Base-by-base conservation (phyloP, 805 yeast genomes). In the Pichia occidentalis region DNA sequence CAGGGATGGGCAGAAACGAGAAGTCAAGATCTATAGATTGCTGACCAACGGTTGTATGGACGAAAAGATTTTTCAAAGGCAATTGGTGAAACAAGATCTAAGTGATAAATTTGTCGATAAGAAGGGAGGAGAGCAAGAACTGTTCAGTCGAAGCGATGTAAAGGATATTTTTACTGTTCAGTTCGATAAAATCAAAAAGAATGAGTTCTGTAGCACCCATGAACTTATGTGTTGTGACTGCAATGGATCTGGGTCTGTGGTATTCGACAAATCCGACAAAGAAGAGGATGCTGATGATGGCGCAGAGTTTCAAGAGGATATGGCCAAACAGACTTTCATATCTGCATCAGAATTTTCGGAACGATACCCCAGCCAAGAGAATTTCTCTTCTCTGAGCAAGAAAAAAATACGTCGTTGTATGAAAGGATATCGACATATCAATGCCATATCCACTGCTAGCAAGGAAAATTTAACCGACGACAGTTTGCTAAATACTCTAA, bases 1-100 rank as follows among this genome's bases (percentile, higher is more conserved):
- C 54, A 68, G 98, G 50, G 97, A 90, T 57, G 98, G 98, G 0
- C 98, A 92, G 56, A 73, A 61, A 33, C 71, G 62, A 32, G 85
- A 85, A 0, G 92, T 87, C 9, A 80, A 65, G 53, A 78, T 90
- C 22, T 92, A 92, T 54, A 68, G 98, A 47, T 59, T 92, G 14
- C 61, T 92, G 29, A 82, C 95, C 0, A 77, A 94, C 0, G 98
- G 97, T 0, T 77, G 88, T 39, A 82, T 87, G 24, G 98, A 92
- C 56, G 98, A 92, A 56, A 90, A 88, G 61, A 88, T 92, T 4
- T 79, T 83, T 43, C 97, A 92, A 56, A 66, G 98, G 14, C 98
- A 92, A 57, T 63, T 88, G 37, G 79, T 85, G 68, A 92, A 92
- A 57, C 75, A 66, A 39, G 87, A 80, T 37, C 61, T 90, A 34